Conservation (phyloP, 2,329 filamentous ascomycete genomes). For the Falciphora oryzae region DNA sequence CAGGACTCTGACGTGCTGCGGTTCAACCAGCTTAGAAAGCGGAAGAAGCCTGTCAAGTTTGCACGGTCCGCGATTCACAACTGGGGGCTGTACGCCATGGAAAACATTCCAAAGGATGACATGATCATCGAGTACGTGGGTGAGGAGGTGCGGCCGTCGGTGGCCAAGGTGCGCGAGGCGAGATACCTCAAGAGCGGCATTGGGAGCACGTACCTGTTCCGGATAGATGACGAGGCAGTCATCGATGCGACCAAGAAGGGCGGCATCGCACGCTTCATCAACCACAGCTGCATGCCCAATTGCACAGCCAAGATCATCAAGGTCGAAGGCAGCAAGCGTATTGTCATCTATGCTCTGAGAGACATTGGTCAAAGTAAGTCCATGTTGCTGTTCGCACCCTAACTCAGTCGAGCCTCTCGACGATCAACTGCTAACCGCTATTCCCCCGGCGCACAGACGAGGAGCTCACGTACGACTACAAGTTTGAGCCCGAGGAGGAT, state of each 20-base stretch:
- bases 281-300: conserved; percentile 96
- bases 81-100: conserved; percentile 96
- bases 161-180: conserved; percentile 91
- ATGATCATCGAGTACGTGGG: conserved; percentile 99
- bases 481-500: conserved; percentile 96
- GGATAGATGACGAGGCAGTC: conserved; percentile 95
- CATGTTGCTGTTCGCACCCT: neutral
- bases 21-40: conserved; percentile 99
- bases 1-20: conserved; percentile 86
- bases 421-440: conserved; percentile 12
- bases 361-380: conserved; percentile 93
- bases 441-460: conserved; percentile 58
- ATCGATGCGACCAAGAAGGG: conserved; percentile 98
- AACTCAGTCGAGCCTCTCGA: neutral
- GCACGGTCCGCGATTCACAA: conserved; percentile 97
- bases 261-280: conserved; percentile 97
- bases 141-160: conserved; percentile 93
- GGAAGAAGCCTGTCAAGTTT: conserved; percentile 98
- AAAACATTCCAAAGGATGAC: conserved; percentile 94
- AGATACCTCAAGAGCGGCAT: conserved; percentile 94
- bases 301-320: conserved; percentile 99
- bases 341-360: conserved; percentile 96
- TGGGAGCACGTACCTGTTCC: conserved; percentile 94
- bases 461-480: conserved; percentile 99
- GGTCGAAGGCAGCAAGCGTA: conserved; percentile 94